Base-by-base conservation (phyloP, 2,329 filamentous ascomycete genomes). In the Paracamarosporium sp. region DNA sequence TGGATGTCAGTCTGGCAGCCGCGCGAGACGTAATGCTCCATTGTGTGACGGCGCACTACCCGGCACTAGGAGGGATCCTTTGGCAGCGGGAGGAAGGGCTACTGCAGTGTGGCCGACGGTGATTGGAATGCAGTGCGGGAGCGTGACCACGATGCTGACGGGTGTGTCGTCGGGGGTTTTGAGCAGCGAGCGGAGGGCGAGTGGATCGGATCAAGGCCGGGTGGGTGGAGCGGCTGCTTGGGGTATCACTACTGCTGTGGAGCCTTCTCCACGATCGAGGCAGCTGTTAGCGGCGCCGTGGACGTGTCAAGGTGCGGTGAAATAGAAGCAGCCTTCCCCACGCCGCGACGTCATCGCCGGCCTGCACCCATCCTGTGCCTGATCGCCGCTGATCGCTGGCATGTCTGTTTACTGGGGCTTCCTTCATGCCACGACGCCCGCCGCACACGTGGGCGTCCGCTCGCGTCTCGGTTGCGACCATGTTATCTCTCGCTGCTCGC, bases 1-100 rank as follows among this genome's bases (percentile, higher is more conserved):
- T 66, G 64, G 64, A 74, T 74, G 13, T 65, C 53, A 12, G 73
- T 76, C 55, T 76, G 73, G 33, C 65, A 63, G 50, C 58, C 57
- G 40, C 60, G 59, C 52, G 75, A 67, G 61, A 68, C 66, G 65
- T 75, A 75, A 56, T 61, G 56, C 36, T 63, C 56, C 70, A 71
- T 71, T 12, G 28, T 51, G 53, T 50, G 40, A 53, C 51, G 30
- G 24, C 48, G 41, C 47, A 38, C 33, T 40, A 30, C 33, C 22
- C 33, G 55, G 62, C 56, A 59, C 65, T 71, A 67, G 57, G 60
- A 61, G 60, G 43, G 59, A 33, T 52, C 27, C 13, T 38, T 17
- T 38, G 38, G 50, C 36, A 8, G 31, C 22, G 44, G 46, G 55
- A 28, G 24, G 17, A 25, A 31, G 33, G 33, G 41, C 41, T 50